These are phyloP conservation scores for Pythium rishiriense DNA, from an alignment of 352 stramenopile genomes.

Conservation along the genomic window DNA sequence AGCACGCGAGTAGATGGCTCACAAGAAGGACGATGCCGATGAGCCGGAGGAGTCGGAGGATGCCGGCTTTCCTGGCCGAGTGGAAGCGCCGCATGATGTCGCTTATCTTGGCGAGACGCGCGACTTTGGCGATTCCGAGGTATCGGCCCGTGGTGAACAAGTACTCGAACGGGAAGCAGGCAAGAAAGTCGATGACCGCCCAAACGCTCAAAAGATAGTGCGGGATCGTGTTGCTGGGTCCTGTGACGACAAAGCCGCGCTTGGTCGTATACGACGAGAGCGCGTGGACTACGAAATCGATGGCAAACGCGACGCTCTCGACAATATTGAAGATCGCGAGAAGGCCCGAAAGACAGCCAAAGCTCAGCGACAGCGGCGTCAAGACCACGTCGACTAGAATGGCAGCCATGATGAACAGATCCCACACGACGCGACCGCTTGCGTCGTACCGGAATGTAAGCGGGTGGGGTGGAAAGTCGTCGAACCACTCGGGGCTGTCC, in stretches of 20 bases:
- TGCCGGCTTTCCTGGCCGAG: slow-evolving; percentile 63
- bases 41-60: slow-evolving; percentile 55
- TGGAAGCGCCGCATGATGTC: slow-evolving; percentile 53
- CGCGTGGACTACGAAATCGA: slow-evolving; percentile 57
- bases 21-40: slow-evolving; percentile 56
- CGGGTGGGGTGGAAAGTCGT: slow-evolving; percentile 30
- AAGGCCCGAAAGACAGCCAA: slow-evolving; percentile 35
- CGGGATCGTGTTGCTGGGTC: slow-evolving; percentile 33
- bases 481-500: too few relatives aligned
- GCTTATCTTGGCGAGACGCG: slow-evolving; percentile 69
- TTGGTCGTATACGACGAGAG: slow-evolving; percentile 57
- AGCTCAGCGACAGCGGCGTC: slow-evolving; percentile 49
- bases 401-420: slow-evolving; percentile 37
- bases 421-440: slow-evolving; percentile 40
- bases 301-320: slow-evolving; percentile 46
- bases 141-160: slow-evolving; percentile 41
- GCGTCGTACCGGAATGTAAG: slow-evolving; percentile 63
- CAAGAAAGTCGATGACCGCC: slow-evolving; percentile 61
- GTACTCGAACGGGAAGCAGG: slow-evolving; percentile 67
- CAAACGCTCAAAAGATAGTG: slow-evolving; percentile 61
- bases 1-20: slow-evolving; percentile 58
- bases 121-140: slow-evolving; percentile 65
- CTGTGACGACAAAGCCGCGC: slow-evolving; percentile 50
- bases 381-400: not conserved
- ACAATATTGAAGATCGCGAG: slow-evolving; percentile 36